A percentile compares a stretch with the other conserved stretches of the same genome.
Evolutionary conservation across 2,329 filamentous ascomycete species (phyloP).

Genomic region (Trichophyton simii): DNA sequence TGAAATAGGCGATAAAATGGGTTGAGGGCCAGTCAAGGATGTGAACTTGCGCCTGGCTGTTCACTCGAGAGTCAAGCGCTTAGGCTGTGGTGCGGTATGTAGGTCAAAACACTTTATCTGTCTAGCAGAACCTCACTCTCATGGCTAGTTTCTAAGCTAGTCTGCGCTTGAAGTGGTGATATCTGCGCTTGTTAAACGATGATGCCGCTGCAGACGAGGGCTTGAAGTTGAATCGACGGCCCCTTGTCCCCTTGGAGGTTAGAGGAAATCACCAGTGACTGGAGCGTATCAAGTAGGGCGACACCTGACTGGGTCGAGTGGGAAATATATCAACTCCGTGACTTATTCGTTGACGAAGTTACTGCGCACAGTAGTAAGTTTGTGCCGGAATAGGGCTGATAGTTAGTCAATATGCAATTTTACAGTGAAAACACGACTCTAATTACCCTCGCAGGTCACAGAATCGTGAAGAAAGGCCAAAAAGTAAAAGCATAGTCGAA

Average conservation of each 20-base stretch:
- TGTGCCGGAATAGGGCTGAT: not conserved
- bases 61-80: not conserved
- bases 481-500: not conserved
- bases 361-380: not conserved
- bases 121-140: not conserved
- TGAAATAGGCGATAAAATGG: not conserved
- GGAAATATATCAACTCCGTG: not conserved
- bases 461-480: not conserved
- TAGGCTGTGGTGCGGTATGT: not conserved
- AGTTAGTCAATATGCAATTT: not conserved
- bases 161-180: not conserved
- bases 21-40: not conserved
- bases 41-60: too few species aligned
- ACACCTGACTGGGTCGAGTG: not conserved
- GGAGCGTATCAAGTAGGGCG: not conserved
- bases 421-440: not conserved
- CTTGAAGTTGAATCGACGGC: not conserved
- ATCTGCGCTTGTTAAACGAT: not conserved
- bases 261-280: not conserved
- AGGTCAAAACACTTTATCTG: not conserved
- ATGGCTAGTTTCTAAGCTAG: not conserved
- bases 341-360: not conserved
- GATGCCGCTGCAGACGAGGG: not conserved
- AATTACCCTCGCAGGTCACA: not conserved
- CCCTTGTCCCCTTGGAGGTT: not conserved